These are phyloP conservation scores for Pontederia paniculata DNA, from an alignment of 176 grass and related monocot species.

Conservation along the genomic window DNA sequence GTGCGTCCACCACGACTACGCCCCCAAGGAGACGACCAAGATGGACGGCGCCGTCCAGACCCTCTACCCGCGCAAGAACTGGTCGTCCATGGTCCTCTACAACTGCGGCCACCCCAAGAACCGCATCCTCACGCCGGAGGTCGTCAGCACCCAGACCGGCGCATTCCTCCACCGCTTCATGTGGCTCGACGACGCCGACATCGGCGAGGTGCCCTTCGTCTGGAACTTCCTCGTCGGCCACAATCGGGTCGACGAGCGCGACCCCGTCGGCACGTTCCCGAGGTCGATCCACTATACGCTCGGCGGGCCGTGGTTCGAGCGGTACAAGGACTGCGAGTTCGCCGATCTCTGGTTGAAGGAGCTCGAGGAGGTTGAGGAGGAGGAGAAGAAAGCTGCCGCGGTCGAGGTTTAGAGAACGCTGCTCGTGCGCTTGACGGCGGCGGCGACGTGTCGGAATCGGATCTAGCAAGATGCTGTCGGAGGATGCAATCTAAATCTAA, in stretches of 20 bases:
- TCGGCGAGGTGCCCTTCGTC: constrained; percentile 51
- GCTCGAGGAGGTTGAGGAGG: constrained; percentile 20
- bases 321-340: constrained; percentile 67
- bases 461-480: no score
- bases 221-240: constrained; percentile 91
- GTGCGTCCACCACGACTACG: constrained; percentile 71
- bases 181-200: constrained; percentile 71
- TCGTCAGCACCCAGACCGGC: constrained; percentile 43
- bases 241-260: constrained; percentile 40
- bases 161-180: constrained; percentile 60
- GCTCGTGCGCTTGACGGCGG: constrained; percentile 21
- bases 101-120: constrained; percentile 85
- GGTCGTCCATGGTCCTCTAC: constrained; percentile 62
- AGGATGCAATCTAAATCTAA: no score
- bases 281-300: constrained; percentile 60
- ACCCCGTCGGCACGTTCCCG: constrained; percentile 29
- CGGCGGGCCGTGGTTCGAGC: constrained; percentile 69
- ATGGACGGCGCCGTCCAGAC: constrained; percentile 86
- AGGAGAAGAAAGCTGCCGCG: neutral
- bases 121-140: constrained; percentile 48
- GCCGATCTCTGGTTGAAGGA: constrained; percentile 66
- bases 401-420: no score
- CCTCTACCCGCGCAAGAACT: constrained; percentile 86
- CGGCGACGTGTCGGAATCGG: no score
- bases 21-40: constrained; percentile 54